These are phyloP conservation scores for Corylus avellana DNA, from an alignment of 306 rosid species.

Conservation along the genomic window DNA sequence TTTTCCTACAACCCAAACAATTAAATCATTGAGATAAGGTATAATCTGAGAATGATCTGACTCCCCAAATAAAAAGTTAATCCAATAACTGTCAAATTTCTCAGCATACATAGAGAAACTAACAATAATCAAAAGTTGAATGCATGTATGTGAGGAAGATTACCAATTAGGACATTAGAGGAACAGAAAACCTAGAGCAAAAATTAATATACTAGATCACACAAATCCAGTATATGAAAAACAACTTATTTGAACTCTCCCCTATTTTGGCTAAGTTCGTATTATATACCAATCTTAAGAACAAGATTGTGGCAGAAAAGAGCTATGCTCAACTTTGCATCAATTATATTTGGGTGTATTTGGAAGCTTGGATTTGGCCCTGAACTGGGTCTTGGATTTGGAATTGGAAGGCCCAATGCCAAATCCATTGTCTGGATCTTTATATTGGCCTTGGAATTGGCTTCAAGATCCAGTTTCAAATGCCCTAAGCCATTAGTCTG, in stretches of 20 bases:
- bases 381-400: background rate
- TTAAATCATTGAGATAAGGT: constrained; percentile 17
- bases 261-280: background rate
- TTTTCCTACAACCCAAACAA: constrained; percentile 53
- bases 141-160: background rate
- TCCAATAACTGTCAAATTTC: background rate
- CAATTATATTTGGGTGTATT: background rate
- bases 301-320: background rate
- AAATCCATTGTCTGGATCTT: background rate
- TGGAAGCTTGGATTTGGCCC: background rate
- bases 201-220: background rate
- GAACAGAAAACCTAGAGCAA: background rate
- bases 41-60: background rate
- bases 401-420: constrained; percentile 1
- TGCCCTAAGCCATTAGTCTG: background rate
- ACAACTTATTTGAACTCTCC: background rate
- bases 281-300: background rate
- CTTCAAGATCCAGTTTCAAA: background rate
- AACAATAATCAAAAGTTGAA: background rate
- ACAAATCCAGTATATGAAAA: background rate
- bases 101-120: background rate
- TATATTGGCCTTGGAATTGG: background rate
- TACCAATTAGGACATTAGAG: background rate
- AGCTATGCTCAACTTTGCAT: background rate
- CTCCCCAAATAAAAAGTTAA: too few relatives aligned